Conservation (phyloP, 208 protist genomes). For the Acanthamoeba lenticulata region DNA sequence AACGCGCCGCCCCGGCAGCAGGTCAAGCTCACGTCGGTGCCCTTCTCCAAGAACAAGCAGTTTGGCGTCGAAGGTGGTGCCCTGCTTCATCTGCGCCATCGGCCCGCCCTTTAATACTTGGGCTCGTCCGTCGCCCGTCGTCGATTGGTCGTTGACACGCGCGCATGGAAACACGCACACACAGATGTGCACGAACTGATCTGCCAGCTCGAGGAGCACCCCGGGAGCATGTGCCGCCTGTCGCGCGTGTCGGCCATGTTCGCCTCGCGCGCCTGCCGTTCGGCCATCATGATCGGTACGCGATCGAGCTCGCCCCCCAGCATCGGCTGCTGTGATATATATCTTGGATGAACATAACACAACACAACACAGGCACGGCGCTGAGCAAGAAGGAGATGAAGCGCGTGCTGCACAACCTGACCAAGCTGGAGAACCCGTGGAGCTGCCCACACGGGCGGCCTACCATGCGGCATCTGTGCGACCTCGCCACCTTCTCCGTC, state of each 20-base stretch:
- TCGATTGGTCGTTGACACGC: too few species aligned
- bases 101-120: too few species aligned
- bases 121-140: too few species aligned
- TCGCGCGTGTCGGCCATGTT: conserved; percentile 82
- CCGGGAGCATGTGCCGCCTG: conserved; percentile 40
- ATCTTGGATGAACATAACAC: background rate
- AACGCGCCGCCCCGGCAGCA: conserved; percentile 35
- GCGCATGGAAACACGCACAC: background rate
- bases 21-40: conserved; percentile 70
- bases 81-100: too few species aligned
- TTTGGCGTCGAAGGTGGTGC: conserved; percentile 74
- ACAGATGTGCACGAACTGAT: conserved; percentile 83
- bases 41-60: conserved; percentile 72
- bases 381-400: conserved; percentile 80
- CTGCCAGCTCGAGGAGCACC: conserved; percentile 73
- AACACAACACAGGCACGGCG: conserved; percentile 41
- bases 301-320: background rate
- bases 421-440: conserved; percentile 86
- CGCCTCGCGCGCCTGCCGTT: conserved; percentile 82
- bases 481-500: background rate
- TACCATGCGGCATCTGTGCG: conserved; percentile 85
- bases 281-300: conserved; percentile 83
- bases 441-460: conserved; percentile 89
- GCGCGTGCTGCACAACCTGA: conserved; percentile 79
- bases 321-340: background rate